These are phyloP conservation scores for Kluyveromyces wickerhamii DNA, from an alignment of 805 yeast species.

Conservation along the genomic window DNA sequence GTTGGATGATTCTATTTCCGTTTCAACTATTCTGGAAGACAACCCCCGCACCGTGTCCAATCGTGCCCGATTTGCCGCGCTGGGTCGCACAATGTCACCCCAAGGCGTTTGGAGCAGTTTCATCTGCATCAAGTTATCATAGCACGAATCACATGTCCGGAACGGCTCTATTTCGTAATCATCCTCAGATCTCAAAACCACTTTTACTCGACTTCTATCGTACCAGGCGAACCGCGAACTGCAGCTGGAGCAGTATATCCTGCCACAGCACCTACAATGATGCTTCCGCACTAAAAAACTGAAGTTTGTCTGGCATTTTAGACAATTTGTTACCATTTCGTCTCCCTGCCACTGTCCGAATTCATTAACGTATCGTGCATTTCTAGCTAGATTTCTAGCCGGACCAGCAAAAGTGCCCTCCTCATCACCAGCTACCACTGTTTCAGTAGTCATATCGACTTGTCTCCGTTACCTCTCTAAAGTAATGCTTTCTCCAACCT, in stretches of 20 bases:
- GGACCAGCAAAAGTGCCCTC: too few species aligned
- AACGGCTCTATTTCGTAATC: conserved; percentile 40
- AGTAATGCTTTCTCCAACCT: too few species aligned
- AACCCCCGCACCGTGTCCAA: not conserved
- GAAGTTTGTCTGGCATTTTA: conserved; percentile 39
- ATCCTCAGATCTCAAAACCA: conserved; percentile 16
- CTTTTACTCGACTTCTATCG: conserved; percentile 20
- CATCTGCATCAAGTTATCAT: conserved; percentile 35
- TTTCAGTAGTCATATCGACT: too few species aligned
- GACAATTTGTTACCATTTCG: conserved; percentile 32
- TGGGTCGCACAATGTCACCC: conserved; percentile 14
- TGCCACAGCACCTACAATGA: conserved; percentile 64
- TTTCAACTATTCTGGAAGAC: not conserved
- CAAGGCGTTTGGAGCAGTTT: conserved; percentile 15
- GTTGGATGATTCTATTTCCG: not conserved
- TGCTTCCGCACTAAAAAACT: conserved; percentile 51
- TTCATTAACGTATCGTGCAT: conserved; percentile 12
- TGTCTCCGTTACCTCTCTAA: too few species aligned
- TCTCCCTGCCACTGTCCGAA: conserved; percentile 29
- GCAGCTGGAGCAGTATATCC: conserved; percentile 47
- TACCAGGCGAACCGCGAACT: conserved; percentile 22
- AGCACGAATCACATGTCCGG: conserved; percentile 53
- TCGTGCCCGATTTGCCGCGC: conserved; percentile 3
- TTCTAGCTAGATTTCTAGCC: too few species aligned
- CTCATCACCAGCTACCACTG: too few species aligned